phyloP scores from a whole-genome alignment of 805 yeast species.

The Torulaspora indica region DNA sequence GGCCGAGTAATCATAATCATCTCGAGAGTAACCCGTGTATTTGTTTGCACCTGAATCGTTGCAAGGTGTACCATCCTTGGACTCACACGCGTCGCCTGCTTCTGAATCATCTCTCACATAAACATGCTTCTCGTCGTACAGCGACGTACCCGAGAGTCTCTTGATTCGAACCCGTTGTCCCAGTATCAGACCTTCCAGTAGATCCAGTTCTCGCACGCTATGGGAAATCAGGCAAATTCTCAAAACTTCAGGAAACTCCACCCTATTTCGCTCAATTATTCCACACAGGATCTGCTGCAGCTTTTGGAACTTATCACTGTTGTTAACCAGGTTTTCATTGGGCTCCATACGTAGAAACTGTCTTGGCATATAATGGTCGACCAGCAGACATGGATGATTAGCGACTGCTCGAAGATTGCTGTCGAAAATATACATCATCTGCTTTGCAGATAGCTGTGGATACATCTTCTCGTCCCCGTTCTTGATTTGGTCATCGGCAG shows the following conservation, averaged over 20 bases:
- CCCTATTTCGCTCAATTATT: constrained; percentile 20
- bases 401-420: constrained; percentile 46
- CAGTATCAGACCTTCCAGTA: constrained; percentile 71
- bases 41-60: constrained; percentile 13
- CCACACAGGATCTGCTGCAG: constrained; percentile 44
- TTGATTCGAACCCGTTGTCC: constrained; percentile 64
- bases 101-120: constrained; percentile 4
- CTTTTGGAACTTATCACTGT: constrained; percentile 57
- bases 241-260: constrained; percentile 15
- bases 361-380: constrained; percentile 73
- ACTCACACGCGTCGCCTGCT: constrained; percentile 4
- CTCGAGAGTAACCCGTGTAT: constrained; percentile 24
- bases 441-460: constrained; percentile 37
- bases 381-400: constrained; percentile 66
- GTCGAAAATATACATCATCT: constrained; percentile 29
- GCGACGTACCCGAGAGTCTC: constrained; percentile 61
- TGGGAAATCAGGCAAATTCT: constrained; percentile 48
- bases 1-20: constrained; percentile 28
- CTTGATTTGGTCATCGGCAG: constrained; percentile 1
- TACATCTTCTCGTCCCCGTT: constrained; percentile 19
- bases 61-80: constrained; percentile 13
- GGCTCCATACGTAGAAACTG: constrained; percentile 63
- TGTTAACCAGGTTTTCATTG: constrained; percentile 46
- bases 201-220: constrained; percentile 64
- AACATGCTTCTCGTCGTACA: constrained; percentile 40